Evolutionary conservation across 768 basidiomycete genomes (phyloP), one percentile per base, ranked within the genome.

Genomic region (Xerocomellus amylosporus): DNA sequence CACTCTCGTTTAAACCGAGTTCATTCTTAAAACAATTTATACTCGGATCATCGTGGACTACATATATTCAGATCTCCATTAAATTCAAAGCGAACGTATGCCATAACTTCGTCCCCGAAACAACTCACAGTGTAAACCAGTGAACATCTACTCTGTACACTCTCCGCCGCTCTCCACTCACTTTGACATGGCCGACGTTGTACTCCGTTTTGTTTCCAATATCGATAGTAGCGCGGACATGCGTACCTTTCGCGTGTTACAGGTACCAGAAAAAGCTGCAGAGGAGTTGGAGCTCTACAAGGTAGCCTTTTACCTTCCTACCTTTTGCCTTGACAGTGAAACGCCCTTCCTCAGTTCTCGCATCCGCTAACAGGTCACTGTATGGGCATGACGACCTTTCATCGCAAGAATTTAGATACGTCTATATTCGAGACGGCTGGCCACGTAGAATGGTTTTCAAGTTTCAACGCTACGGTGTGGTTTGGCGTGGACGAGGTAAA

Each of bases 351-450:
- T n/a, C 53, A 77, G 75, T 79, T 79, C 57, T 69, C 71, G 52
- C 78, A 79, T 54, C 77, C 80, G 0, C 62, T 73, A 13, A 79
- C 78, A 5, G 78, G 78, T 31, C 63, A 72, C 33, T 64, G 66
- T 36, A 69, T 55, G 17, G 76, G 78, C 1, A 72, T 71, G 12
- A 83, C 81, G 5, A 75, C 75, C 5, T 80, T 79, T 51, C 73
- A 75, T 51, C 76, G 82, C 47, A 78, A 73, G 58, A 82, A 83
- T 60, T 46, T 73, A 12, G 61, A 59, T 8, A 80, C 78, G 1
- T 49, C 64, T 15, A 59, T 72, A 19, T 82, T 79, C 59, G 82
- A 84, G 62, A 73, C 73, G 17, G 81, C 80, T 3, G 83, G 83
- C 4, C 69, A 76, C 34, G 76, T 84, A 52, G 77, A 80, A 46